Evolutionary conservation across 371 early-diverging fungal genomes (phyloP).

Genomic region (Circinella minor): DNA sequence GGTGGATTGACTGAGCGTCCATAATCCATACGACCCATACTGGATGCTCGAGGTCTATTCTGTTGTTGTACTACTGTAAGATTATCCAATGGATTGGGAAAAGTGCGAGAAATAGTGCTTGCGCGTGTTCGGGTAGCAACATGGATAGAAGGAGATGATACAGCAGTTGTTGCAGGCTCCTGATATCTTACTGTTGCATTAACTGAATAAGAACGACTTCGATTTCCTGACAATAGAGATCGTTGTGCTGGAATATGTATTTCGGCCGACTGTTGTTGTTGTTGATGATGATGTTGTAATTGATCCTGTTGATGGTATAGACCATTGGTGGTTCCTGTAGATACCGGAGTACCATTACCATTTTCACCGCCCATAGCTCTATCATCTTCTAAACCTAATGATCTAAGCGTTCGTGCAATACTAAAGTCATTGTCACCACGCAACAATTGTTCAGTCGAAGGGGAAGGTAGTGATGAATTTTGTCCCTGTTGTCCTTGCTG

Average conservation of each 20-base stretch:
- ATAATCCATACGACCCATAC: slow-evolving; percentile 63
- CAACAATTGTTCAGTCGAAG: slow-evolving; percentile 61
- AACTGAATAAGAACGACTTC: slow-evolving; percentile 78
- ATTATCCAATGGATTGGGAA: slow-evolving; percentile 45
- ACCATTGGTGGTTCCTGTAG: slow-evolving; percentile 13
- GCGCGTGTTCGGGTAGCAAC: slow-evolving; percentile 28
- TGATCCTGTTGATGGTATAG: slow-evolving; percentile 37
- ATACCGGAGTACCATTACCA: neutral
- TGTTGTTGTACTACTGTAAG: slow-evolving; percentile 49
- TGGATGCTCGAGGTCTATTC: slow-evolving; percentile 64
- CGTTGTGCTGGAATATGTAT: slow-evolving; percentile 21
- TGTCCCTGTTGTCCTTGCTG: slow-evolving; percentile 12
- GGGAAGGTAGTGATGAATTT: slow-evolving; percentile 40
- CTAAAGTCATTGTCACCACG: slow-evolving; percentile 66
- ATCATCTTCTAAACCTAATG: slow-evolving; percentile 77
- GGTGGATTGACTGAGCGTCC: slow-evolving; percentile 31
- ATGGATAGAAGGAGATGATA: slow-evolving; percentile 5
- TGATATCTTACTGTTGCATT: slow-evolving; percentile 67
- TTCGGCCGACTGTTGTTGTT: slow-evolving; percentile 32
- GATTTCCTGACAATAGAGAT: slow-evolving; percentile 44
- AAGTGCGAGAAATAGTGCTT: slow-evolving; percentile 30
- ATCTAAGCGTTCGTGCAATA: slow-evolving; percentile 75
- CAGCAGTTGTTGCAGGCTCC: slow-evolving; percentile 21
- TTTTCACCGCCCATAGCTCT: slow-evolving; percentile 16
- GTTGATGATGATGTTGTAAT: slow-evolving; percentile 4